Evolutionary conservation across 805 yeast genomes (phyloP).

Genomic region (Candida awuae): DNA sequence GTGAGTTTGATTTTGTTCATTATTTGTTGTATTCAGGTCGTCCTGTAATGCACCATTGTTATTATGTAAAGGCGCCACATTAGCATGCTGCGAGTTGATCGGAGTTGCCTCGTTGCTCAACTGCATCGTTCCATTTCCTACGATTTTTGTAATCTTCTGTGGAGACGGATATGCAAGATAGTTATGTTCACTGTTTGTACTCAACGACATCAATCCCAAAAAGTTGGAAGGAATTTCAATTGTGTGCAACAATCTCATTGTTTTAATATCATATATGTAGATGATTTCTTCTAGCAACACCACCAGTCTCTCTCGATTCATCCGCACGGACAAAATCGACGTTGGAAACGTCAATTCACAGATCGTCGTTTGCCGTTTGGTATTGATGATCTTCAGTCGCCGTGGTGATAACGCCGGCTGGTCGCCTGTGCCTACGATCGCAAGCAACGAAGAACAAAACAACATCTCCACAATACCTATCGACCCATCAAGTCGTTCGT

Average conservation of each 20-base stretch:
- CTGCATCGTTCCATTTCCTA: constrained; percentile 8
- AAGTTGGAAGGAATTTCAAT: constrained; percentile 56
- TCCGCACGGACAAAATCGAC: constrained; percentile 60
- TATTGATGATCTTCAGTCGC: constrained; percentile 72
- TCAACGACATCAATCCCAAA: constrained; percentile 54
- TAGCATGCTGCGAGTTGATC: constrained; percentile 14
- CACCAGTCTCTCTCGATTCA: constrained; percentile 76
- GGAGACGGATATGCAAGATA: constrained; percentile 72
- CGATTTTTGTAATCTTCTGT: constrained; percentile 38
- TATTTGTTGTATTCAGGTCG: neutral
- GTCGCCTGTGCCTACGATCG: constrained; percentile 76
- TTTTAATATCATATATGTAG: constrained; percentile 82
- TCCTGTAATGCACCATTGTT: constrained; percentile 5
- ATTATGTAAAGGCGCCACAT: neutral
- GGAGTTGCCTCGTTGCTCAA: constrained; percentile 5
- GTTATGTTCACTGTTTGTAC: constrained; percentile 43
- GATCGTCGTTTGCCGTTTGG: constrained; percentile 59
- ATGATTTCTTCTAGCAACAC: constrained; percentile 82
- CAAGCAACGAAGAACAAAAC: constrained; percentile 77
- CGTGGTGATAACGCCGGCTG: constrained; percentile 73
- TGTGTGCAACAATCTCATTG: constrained; percentile 74
- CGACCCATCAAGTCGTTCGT: constrained; percentile 39
- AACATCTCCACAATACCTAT: constrained; percentile 86
- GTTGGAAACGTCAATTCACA: constrained; percentile 90
- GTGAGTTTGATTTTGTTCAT: constrained; percentile 1